A percentile compares a stretch with the other conserved stretches of the same genome.
These are phyloP conservation scores for Chaetoscypha palmicola DNA, from an alignment of 2,329 filamentous ascomycete species.

Conservation along the genomic window DNA sequence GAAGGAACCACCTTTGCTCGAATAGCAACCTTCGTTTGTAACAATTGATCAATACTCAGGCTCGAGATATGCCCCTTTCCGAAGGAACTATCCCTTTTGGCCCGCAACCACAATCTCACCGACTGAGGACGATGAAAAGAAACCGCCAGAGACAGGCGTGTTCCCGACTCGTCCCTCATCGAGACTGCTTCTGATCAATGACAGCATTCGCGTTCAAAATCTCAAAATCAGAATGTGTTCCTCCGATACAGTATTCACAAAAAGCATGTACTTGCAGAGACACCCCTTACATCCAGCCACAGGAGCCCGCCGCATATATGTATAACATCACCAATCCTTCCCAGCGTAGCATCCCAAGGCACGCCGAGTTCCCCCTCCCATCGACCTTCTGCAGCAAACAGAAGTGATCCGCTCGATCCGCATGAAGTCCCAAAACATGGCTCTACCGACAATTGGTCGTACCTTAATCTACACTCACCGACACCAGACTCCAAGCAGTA, in stretches of 20 bases:
- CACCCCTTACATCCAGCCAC: no score
- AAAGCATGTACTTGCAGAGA: no score
- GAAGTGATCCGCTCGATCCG: neutral
- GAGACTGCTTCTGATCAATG: neutral
- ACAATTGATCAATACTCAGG: conserved; percentile 7
- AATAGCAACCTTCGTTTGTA: conserved; percentile 8
- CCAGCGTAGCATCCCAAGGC: neutral
- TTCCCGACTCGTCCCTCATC: conserved; percentile 6
- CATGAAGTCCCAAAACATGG: conserved; percentile 2
- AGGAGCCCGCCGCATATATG: no score
- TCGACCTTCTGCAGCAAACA: neutral
- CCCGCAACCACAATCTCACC: conserved; percentile 5
- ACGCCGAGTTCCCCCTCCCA: no score
- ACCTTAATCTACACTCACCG: neutral
- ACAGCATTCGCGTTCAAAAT: neutral
- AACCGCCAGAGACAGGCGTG: neutral
- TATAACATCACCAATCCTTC: neutral
- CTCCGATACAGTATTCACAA: no score
- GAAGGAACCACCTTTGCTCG: conserved; percentile 2
- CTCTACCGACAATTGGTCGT: neutral
- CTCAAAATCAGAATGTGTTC: neutral
- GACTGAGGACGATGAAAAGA: conserved; percentile 1
- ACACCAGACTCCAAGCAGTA: no score
- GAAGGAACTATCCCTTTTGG: neutral
- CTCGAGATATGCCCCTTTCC: conserved; percentile 7